Evolutionary conservation across 1,139 yeast species (phyloP).

Genomic region (Suhomyces ambrosiae): DNA sequence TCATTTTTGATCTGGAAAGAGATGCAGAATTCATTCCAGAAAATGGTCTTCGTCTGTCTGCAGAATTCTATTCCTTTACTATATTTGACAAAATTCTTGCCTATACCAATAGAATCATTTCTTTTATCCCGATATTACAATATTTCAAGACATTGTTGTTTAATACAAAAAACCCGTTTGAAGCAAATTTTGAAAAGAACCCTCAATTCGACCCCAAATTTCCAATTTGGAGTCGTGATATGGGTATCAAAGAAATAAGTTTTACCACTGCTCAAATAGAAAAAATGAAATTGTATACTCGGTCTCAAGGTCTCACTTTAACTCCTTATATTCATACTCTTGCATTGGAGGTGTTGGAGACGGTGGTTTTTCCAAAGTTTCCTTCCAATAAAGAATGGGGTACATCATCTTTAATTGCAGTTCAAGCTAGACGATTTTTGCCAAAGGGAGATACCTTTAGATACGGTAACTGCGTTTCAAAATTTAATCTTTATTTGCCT

Average conservation of each 20-base stretch:
- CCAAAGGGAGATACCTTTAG: not conserved
- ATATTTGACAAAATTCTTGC: not conserved
- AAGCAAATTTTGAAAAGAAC: not conserved
- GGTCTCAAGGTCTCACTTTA: not conserved
- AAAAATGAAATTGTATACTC: not conserved
- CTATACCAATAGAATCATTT: not conserved
- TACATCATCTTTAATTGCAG: not conserved
- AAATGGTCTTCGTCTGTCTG: not conserved
- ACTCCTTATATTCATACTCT: not conserved
- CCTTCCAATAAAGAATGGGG: not conserved
- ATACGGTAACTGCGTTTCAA: not conserved
- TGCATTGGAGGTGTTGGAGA: not conserved
- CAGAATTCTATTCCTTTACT: not conserved
- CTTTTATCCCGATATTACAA: not conserved
- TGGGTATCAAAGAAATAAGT: not conserved
- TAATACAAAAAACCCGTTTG: not conserved
- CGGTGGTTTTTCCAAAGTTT: not conserved
- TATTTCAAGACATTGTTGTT: not conserved
- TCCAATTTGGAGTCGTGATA: not conserved
- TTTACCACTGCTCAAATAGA: not conserved
- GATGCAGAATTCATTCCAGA: not conserved
- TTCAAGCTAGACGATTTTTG: not conserved
- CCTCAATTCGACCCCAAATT: not conserved
- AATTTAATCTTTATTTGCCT: not conserved
- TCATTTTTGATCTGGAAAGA: conserved; percentile 1